Conservation (phyloP, 1,284 basidiomycete genomes). For the Trichosporon sp. region DNA sequence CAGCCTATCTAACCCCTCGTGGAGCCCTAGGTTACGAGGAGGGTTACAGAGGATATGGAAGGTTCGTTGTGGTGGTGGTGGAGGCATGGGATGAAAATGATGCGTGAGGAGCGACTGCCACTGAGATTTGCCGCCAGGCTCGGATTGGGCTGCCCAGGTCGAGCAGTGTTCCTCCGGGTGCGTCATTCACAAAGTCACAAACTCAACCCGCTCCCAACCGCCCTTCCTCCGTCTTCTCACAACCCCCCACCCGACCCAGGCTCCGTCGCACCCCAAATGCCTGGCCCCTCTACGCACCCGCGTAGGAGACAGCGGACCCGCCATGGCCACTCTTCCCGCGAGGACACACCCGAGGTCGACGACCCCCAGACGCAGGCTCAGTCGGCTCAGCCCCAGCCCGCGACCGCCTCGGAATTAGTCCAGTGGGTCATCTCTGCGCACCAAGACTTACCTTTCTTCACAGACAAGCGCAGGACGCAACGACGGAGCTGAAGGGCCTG, state of each 20-base stretch:
- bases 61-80: neutral
- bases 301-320: slow-evolving; percentile 16
- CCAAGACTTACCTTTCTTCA: neutral
- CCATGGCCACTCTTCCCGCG: slow-evolving; percentile 18
- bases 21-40: too few species aligned
- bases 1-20: neutral
- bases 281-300: slow-evolving; percentile 17
- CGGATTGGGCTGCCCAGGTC: neutral
- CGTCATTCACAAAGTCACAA: slow-evolving; percentile 10
- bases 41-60: neutral
- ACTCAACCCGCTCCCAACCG: neutral
- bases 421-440: neutral
- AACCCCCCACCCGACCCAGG: neutral
- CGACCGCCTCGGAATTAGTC: slow-evolving; percentile 1
- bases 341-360: slow-evolving; percentile 19
- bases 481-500: slow-evolving; percentile 44
- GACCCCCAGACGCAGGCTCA: neutral
- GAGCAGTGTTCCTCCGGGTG: neutral
- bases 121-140: slow-evolving; percentile 14
- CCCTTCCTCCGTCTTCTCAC: slow-evolving; percentile 9
- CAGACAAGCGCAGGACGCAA: slow-evolving; percentile 34
- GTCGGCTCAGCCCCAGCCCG: neutral
- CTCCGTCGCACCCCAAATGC: slow-evolving; percentile 8
- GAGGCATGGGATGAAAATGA: neutral
- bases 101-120: neutral